Percentiles rank a stretch among this genome's conserved stretches.
Conservation (phyloP, 805 yeast genomes). For the Hanseniaspora lachancei region DNA sequence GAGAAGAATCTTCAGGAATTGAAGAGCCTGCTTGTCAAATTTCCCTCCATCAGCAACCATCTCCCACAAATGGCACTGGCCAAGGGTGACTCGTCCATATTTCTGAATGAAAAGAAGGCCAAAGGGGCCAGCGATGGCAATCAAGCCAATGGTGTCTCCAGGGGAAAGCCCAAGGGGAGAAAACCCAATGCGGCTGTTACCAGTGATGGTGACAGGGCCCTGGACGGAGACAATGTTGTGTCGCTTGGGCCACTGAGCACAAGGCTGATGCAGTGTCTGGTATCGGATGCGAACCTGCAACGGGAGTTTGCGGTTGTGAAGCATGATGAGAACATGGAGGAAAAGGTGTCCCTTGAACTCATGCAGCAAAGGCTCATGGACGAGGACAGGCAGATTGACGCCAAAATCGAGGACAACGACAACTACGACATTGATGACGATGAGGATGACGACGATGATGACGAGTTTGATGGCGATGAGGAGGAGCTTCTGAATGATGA, state of each 20-base stretch:
- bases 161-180: not conserved
- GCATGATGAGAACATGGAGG: not conserved
- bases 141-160: not conserved
- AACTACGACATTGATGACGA: conserved; percentile 14
- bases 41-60: conserved; percentile 4
- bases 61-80: conserved; percentile 18
- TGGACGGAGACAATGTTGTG: conserved; percentile 8
- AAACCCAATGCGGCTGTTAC: not conserved
- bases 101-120: not conserved
- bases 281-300: conserved; percentile 9
- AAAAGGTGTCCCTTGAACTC: not conserved
- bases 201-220: not conserved
- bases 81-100: conserved; percentile 7
- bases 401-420: not conserved
- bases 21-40: not conserved
- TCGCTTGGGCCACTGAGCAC: conserved; percentile 11
- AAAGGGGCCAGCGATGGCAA: not conserved
- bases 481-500: conserved; percentile 16
- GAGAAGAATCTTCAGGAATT: not conserved
- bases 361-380: conserved; percentile 1
- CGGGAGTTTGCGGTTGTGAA: conserved; percentile 17
- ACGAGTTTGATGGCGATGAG: conserved; percentile 20
- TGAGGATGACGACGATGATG: conserved; percentile 13
- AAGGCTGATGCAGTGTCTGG: conserved; percentile 8
- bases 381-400: not conserved